Evolutionary conservation across 208 protist species (phyloP).

Genomic region (Lotmaria passim): DNA sequence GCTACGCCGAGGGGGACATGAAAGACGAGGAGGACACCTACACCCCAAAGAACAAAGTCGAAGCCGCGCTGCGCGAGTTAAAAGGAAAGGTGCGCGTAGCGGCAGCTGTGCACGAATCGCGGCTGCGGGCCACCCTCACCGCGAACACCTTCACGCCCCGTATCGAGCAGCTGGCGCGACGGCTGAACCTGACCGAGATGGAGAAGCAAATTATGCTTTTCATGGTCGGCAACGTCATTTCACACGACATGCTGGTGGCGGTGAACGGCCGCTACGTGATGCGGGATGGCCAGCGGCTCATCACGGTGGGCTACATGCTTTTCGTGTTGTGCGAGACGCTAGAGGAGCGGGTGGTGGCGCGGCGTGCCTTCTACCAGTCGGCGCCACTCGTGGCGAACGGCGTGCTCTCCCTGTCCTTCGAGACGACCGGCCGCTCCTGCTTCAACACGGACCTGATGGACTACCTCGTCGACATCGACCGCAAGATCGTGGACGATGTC

Average conservation of each 20-base stretch:
- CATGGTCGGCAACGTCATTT: constrained; percentile 86
- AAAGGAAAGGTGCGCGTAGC: constrained; percentile 81
- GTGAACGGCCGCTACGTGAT: constrained; percentile 89
- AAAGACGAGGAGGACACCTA: constrained; percentile 88
- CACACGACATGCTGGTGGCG: constrained; percentile 90
- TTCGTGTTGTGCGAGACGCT: constrained; percentile 91
- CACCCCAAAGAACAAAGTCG: constrained; percentile 80
- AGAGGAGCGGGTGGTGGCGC: constrained; percentile 77
- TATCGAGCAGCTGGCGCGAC: constrained; percentile 81
- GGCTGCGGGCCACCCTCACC: constrained; percentile 72
- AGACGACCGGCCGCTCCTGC: constrained; percentile 49
- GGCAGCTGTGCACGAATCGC: constrained; percentile 58
- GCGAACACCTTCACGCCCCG: constrained; percentile 69
- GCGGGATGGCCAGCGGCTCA: constrained; percentile 76
- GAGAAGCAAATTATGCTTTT: constrained; percentile 91
- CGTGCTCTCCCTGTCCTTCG: constrained; percentile 72
- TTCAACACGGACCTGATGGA: constrained; percentile 94
- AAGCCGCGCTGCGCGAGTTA: constrained; percentile 84
- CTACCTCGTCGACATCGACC: constrained; percentile 91
- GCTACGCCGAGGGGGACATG: constrained; percentile 87
- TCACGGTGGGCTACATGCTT: constrained; percentile 91
- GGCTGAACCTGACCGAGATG: constrained; percentile 80
- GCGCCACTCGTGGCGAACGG: constrained; percentile 74
- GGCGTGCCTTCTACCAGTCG: constrained; percentile 90
- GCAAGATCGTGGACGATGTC: constrained; percentile 92